Evolutionary conservation across 2,329 filamentous ascomycete genomes (phyloP).

Genomic region (Fusarium musae): DNA sequence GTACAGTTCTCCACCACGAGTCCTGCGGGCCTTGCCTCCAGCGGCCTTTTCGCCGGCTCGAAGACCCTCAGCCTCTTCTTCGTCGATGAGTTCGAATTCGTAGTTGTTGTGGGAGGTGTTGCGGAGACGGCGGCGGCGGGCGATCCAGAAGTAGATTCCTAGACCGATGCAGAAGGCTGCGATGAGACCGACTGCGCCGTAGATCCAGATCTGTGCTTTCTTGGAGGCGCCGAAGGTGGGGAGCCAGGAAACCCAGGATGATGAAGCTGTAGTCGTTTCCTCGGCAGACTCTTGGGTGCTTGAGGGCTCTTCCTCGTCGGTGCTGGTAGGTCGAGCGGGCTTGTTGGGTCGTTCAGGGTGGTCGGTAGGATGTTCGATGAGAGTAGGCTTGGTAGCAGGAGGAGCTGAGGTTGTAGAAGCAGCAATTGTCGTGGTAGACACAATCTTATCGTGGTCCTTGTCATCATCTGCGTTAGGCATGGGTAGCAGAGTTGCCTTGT

Average conservation of each 20-base stretch:
- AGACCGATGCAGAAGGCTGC: slow-evolving; percentile 83
- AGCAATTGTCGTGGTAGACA: slow-evolving; percentile 64
- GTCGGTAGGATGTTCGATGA: slow-evolving; percentile 64
- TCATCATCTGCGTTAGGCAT: slow-evolving; percentile 87
- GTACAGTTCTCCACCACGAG: slow-evolving; percentile 88
- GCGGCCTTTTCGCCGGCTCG: slow-evolving; percentile 59
- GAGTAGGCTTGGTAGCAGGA: slow-evolving; percentile 56
- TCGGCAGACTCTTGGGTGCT: slow-evolving; percentile 47
- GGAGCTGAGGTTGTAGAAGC: slow-evolving; percentile 71
- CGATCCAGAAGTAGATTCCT: slow-evolving; percentile 82
- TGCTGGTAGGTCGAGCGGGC: slow-evolving; percentile 51
- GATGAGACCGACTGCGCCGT: slow-evolving; percentile 85
- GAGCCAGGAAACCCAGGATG: slow-evolving; percentile 85
- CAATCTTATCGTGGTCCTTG: slow-evolving; percentile 77
- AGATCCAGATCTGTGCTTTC: slow-evolving; percentile 93
- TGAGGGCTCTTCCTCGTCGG: slow-evolving; percentile 44
- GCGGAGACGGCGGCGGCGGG: slow-evolving; percentile 78
- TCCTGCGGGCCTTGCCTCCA: slow-evolving; percentile 59
- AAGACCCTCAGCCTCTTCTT: slow-evolving; percentile 75
- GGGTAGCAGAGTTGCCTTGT: slow-evolving; percentile 78
- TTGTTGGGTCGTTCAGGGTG: slow-evolving; percentile 73
- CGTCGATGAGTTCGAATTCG: slow-evolving; percentile 92
- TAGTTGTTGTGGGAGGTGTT: slow-evolving; percentile 84
- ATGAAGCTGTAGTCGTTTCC: slow-evolving; percentile 65
- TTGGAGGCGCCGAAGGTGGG: slow-evolving; percentile 91